Base-by-base conservation (phyloP, 2,329 filamentous ascomycete genomes). In the Claviceps sp. region DNA sequence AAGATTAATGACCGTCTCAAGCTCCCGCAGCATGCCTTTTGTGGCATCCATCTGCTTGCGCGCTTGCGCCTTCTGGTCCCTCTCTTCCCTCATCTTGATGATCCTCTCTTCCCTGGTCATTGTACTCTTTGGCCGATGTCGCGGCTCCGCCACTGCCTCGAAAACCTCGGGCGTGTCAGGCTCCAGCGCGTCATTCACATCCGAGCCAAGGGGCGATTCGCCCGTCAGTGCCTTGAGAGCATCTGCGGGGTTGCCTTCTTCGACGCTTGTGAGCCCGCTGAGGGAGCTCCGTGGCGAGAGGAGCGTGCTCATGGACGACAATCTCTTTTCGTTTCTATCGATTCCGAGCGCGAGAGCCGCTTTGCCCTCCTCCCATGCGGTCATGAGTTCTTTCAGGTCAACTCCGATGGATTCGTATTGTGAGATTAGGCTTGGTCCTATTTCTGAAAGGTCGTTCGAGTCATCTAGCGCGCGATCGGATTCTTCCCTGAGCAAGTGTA, bases 371-470 rank as follows among this genome's bases (percentile, higher is more conserved):
- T 94, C 88, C 90, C 90, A 95, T 56, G 88, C 86, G 56, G 85
- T 77, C 67, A 90, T 81, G 48, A 95, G 71, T 44, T 84, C 79
- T 64, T 85, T 85, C 45, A 98, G 75, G 62, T 98, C 93, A 26
- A 83, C 76, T 2, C 93, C 93, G 56, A 98, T 94, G 4, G 89
- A 91, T 52, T 98, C 93, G 66, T 97, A 98, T 62, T 97, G 93
- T 22, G 82, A 71, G 76, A 95, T 84, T 41, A 97, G 75, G 56
- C 82, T 83, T 0, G 84, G 78, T 0, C 86, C 88, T 16, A 95
- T 77, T 58, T 95, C 86, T 4, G 81, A 80, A 18, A 87, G 80
- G 59, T 84, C 81, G 54, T 76, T 75, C 40, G 86, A 82, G 59
- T 85, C 82, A 61, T 95, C 86, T 30, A 95, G 69, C 44, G 82